Evolutionary conservation across 441 rosid genomes (phyloP).

Genomic region (Pelargonium cotyledonis): DNA sequence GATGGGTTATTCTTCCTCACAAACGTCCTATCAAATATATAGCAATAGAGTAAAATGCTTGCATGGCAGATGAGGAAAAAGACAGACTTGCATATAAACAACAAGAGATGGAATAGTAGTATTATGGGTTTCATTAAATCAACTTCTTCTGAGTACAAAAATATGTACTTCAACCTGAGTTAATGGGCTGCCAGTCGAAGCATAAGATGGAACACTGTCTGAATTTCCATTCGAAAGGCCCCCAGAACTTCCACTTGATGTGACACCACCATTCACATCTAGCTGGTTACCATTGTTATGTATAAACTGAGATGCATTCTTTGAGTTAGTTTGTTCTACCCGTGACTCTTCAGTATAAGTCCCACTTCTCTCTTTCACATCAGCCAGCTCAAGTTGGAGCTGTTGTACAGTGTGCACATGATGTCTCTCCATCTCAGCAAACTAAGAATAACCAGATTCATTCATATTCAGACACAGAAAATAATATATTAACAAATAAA

Average conservation of each 20-base stretch:
- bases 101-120: background rate
- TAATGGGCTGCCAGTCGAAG: conserved; percentile 39
- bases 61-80: background rate
- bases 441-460: conserved; percentile 36
- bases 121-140: background rate
- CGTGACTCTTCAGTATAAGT: conserved; percentile 48
- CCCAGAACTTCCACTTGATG: conserved; percentile 30
- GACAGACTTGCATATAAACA: background rate
- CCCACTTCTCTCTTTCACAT: conserved; percentile 62
- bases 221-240: conserved; percentile 43
- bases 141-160: conserved; percentile 5
- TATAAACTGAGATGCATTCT: conserved; percentile 49
- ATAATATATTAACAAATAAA: background rate
- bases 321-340: conserved; percentile 39
- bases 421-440: conserved; percentile 84
- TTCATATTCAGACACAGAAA: background rate
- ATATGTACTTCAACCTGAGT: conserved; percentile 43
- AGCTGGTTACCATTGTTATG: conserved; percentile 48
- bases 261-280: conserved; percentile 43
- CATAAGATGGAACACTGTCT: conserved; percentile 38
- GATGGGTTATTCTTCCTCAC: background rate
- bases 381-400: conserved; percentile 77
- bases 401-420: conserved; percentile 81
- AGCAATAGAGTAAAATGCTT: too few relatives aligned
- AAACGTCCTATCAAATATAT: background rate